A percentile compares a stretch with the other conserved stretches of the same genome.
phyloP scores from a whole-genome alignment of 148 eudicot genomes.

The Talinum fruticosum region DNA sequence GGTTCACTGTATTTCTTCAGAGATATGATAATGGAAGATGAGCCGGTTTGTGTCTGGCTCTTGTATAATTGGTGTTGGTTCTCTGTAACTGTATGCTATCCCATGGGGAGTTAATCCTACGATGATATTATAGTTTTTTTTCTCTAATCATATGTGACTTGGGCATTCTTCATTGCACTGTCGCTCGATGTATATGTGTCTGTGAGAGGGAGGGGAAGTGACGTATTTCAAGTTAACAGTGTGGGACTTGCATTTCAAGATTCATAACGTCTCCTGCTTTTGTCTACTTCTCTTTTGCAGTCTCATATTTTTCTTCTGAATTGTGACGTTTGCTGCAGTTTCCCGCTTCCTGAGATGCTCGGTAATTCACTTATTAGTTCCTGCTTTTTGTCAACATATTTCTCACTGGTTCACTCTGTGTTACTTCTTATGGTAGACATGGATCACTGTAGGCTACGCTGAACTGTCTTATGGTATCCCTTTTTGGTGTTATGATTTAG shows the following conservation, averaged over 20 bases:
- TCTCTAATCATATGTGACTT: not conserved
- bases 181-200: not conserved
- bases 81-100: not conserved
- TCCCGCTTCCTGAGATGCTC: slow-evolving; percentile 67
- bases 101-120: not conserved
- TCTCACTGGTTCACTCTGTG: not conserved
- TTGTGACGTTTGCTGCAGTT: slow-evolving; percentile 70
- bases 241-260: not conserved
- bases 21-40: slow-evolving; percentile 87
- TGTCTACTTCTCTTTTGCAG: slow-evolving; percentile 43
- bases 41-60: slow-evolving; percentile 44
- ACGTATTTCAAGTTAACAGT: not conserved
- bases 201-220: not conserved
- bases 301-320: slow-evolving; percentile 73
- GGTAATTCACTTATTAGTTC: slow-evolving; percentile 41
- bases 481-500: not conserved
- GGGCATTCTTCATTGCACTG: not conserved
- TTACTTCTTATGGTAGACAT: not conserved
- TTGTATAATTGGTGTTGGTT: slow-evolving; percentile 6
- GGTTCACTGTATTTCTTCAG: slow-evolving; percentile 84
- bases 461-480: not conserved
- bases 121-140: not conserved
- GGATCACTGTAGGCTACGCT: not conserved
- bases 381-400: slow-evolving; percentile 5
- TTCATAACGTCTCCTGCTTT: slow-evolving; percentile 12